Percentiles rank a stretch among this genome's conserved stretches.
phyloP scores from a whole-genome alignment of 345 rosid species.

The Euphorbia lathyris region DNA sequence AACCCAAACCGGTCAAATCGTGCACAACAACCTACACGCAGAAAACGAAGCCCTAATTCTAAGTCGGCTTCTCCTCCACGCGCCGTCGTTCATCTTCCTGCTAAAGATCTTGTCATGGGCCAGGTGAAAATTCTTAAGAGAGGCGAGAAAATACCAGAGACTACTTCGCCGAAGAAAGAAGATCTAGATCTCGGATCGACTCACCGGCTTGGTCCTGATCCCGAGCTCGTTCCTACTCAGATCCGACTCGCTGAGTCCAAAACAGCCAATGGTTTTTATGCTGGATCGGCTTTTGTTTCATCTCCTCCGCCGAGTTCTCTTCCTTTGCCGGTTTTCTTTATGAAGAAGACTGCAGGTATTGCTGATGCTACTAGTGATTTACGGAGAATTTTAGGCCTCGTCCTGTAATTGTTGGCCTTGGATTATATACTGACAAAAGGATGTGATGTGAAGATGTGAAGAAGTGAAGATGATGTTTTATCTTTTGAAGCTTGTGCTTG shows the following conservation, averaged over 20 bases:
- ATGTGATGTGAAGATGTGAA: background rate
- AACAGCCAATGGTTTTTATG: conserved; percentile 44
- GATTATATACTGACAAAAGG: too few species aligned
- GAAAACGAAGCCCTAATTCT: conserved; percentile 39
- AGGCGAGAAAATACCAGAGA: conserved; percentile 36
- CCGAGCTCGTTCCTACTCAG: conserved; percentile 22
- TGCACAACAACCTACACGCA: conserved; percentile 36
- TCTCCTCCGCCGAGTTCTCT: conserved; percentile 96
- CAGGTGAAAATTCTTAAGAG: conserved; percentile 71
- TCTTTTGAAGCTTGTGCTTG: conserved; percentile 20
- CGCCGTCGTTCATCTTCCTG: background rate
- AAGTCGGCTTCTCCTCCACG: conserved; percentile 23
- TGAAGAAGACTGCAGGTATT: conserved; percentile 30
- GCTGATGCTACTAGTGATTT: conserved; percentile 51
- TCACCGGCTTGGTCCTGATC: conserved; percentile 38
- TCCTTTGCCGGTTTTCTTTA: conserved; percentile 70
- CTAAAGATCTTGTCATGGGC: conserved; percentile 32
- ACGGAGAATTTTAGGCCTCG: conserved; percentile 52
- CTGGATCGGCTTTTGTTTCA: conserved; percentile 62
- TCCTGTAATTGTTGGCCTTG: conserved; percentile 17
- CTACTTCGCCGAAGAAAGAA: background rate
- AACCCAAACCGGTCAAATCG: conserved; percentile 24
- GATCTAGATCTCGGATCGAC: conserved; percentile 37
- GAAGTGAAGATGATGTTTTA: background rate
- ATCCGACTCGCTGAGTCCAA: conserved; percentile 29